Base-by-base conservation (phyloP, 202 grass and related monocot species). In the Hordeum pubiflorum region DNA sequence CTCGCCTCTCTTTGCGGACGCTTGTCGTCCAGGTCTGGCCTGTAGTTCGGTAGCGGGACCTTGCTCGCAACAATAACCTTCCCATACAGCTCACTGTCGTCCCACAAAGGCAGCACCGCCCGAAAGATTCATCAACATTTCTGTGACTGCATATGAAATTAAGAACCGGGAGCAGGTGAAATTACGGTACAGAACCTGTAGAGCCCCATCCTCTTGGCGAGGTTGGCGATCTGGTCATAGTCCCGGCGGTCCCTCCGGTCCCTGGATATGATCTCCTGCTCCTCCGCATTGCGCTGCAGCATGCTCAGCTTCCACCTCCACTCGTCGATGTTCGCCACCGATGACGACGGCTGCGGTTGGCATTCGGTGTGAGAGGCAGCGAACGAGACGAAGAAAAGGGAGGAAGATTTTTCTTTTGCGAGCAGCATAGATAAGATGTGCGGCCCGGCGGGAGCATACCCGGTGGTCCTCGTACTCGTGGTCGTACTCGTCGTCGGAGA, bases 231-330 rank as follows among this genome's bases (percentile, higher is more conserved):
- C 77, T 98, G 92, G 46, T 94, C 90, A 40, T 94, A 93, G 72
- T 98, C 95, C 65, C 92, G 85, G 61, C 92, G 82, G 69, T 98
- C 95, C 84, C 92, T 92, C 76, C 89, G 82, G 63, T 97, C 95
- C 81, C 90, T 94, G 56, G 92, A 98, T 24, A 94, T 73, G 87
- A 98, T 94, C 86, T 94, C 95, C 77, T 97, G 86, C 69, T 94
- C 92, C 44, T 97, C 95, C 32, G 79, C 63, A 64, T 85, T 93
- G 52, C 90, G 88, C 86, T 93, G 82, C 61, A 98, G 77, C 95
- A 98, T 88, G 83, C 80, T 89, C 41, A 98, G 86, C 77, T 98
- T 98, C 95, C 95, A 98, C 80, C 92, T 91, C 92, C 95, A 98
- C 86, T 98, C 95, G 81, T 94, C 95, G 29, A 98, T 98, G 80